Percentiles rank a stretch among this genome's conserved stretches.
Conservation (phyloP, 2,329 filamentous ascomycete species). For the Monosporascus sp. region DNA sequence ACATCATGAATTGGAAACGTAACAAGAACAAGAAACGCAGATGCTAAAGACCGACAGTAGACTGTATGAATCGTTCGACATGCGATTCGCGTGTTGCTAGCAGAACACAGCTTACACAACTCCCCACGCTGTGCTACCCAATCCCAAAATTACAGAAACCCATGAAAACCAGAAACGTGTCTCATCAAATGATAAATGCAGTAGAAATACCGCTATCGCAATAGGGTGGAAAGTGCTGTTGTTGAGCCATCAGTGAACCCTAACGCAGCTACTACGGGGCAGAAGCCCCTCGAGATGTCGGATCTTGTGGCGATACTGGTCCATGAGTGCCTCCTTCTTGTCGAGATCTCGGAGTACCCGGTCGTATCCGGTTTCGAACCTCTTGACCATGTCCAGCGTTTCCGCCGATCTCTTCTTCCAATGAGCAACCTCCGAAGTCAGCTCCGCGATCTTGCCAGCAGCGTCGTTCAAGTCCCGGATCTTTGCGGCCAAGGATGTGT, state of each 20-base stretch:
- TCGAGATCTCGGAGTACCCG: neutral
- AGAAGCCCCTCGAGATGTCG: neutral
- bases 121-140: too few species aligned
- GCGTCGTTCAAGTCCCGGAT: constrained; percentile 14
- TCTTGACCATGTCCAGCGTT: constrained; percentile 7
- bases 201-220: neutral
- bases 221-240: too few species aligned
- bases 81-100: neutral
- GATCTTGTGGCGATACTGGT: neutral
- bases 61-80: too few species aligned
- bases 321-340: neutral
- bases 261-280: neutral
- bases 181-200: neutral
- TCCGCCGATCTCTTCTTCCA: constrained; percentile 1
- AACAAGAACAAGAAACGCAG: neutral
- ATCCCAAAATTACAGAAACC: too few species aligned
- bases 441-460: neutral
- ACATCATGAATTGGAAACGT: too few species aligned
- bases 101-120: neutral
- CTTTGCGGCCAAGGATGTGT: constrained; percentile 7
- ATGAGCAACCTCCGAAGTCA: constrained; percentile 1
- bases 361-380: constrained; percentile 6
- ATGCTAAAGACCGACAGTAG: neutral
- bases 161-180: neutral
- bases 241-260: neutral